Evolutionary conservation across 2,329 filamentous ascomycete genomes (phyloP).

Genomic region (Exophiala sp.): DNA sequence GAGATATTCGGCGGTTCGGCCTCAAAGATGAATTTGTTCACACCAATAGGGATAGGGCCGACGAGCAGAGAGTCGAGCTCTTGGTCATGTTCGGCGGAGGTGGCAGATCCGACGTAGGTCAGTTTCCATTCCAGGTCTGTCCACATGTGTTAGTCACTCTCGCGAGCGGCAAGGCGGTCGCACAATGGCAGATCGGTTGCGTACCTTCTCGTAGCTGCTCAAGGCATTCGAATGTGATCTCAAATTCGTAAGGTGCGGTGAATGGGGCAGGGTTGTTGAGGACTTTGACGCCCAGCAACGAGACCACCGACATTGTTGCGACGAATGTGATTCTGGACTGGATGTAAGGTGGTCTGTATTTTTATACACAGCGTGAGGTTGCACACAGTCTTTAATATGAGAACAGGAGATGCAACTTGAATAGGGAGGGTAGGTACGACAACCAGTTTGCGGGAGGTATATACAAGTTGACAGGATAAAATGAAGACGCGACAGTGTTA

Average conservation of each 20-base stretch:
- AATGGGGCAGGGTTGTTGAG: conserved; percentile 96
- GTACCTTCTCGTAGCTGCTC: conserved; percentile 88
- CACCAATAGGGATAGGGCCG: conserved; percentile 91
- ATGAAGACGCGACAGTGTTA: too few relatives aligned
- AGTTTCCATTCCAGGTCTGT: conserved; percentile 98
- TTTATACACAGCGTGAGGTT: not conserved
- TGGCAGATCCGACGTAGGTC: conserved; percentile 97
- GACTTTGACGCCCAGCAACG: conserved; percentile 89
- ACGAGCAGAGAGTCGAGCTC: conserved; percentile 96
- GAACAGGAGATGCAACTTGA: too few relatives aligned
- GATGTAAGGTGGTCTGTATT: not conserved
- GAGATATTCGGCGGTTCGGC: conserved; percentile 85
- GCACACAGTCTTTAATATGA: too few relatives aligned
- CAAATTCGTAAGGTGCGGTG: conserved; percentile 87
- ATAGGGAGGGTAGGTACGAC: too few relatives aligned
- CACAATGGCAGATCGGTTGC: not conserved
- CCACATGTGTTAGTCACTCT: conserved; percentile 6
- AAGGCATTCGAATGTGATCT: conserved; percentile 97
- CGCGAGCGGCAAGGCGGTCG: too few relatives aligned
- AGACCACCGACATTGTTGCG: conserved; percentile 82
- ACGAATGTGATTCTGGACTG: not conserved
- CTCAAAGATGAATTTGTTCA: conserved; percentile 98
- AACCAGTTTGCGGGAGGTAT: too few relatives aligned
- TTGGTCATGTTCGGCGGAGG: conserved; percentile 94
- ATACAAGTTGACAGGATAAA: too few relatives aligned